These are phyloP conservation scores for Emydomyces testavorans DNA, from an alignment of 2,329 filamentous ascomycete genomes.

Conservation along the genomic window DNA sequence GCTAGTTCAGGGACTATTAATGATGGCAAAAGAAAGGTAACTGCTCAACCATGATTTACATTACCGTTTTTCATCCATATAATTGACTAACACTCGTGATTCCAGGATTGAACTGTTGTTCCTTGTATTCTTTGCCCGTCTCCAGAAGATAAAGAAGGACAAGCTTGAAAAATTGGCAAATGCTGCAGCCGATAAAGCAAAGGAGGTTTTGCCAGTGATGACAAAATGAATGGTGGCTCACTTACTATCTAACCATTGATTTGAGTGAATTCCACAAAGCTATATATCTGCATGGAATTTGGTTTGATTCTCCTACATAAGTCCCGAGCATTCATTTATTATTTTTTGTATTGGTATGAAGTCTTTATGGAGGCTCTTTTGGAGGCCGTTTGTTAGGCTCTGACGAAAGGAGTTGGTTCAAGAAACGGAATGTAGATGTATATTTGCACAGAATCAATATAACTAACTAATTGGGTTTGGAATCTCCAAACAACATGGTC, in stretches of 20 bases:
- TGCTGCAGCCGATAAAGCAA: constrained; percentile 51
- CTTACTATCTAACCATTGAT: not conserved
- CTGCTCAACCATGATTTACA: constrained; percentile 16
- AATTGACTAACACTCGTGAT: constrained; percentile 11
- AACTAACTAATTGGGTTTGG: too few species aligned
- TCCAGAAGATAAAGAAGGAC: constrained; percentile 57
- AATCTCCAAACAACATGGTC: too few species aligned
- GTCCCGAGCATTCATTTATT: not conserved
- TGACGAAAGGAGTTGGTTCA: constrained; percentile 1
- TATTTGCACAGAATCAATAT: not conserved
- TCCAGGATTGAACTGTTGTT: constrained; percentile 75
- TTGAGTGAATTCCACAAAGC: not conserved
- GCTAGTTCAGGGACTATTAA: constrained; percentile 85
- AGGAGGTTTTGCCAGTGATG: constrained; percentile 39
- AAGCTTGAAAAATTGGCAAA: constrained; percentile 58
- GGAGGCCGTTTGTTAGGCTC: not conserved
- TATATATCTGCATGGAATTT: not conserved
- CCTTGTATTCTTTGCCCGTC: constrained; percentile 70
- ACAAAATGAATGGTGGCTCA: constrained; percentile 32
- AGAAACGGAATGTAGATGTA: constrained; percentile 1
- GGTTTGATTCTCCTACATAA: not conserved
- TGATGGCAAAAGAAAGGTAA: constrained; percentile 98
- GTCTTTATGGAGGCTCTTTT: not conserved
- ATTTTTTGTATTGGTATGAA: not conserved
- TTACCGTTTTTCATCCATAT: not conserved